These are phyloP conservation scores for Platismatia glauca DNA, from an alignment of 495 filamentous ascomycete species.

Conservation along the genomic window DNA sequence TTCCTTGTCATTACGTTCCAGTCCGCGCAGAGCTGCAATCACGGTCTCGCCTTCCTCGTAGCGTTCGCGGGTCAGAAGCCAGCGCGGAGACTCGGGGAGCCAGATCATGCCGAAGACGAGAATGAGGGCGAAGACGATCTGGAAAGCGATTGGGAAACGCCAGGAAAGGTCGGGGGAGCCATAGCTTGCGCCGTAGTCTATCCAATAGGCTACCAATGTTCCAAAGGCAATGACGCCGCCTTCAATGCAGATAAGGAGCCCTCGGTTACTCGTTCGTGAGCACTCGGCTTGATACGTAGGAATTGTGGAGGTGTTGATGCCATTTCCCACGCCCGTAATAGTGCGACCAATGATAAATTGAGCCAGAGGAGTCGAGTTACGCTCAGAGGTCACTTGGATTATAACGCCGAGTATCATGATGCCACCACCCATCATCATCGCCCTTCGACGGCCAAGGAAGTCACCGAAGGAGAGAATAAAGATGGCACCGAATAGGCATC, in stretches of 20 bases:
- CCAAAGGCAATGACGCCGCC: constrained; percentile 74
- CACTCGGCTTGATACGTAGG: constrained; percentile 77
- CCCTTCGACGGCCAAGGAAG: constrained; percentile 51
- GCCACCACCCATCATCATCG: constrained; percentile 51
- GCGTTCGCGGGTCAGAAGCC: constrained; percentile 59
- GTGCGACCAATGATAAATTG: constrained; percentile 71
- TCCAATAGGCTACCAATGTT: constrained; percentile 68
- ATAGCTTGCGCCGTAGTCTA: constrained; percentile 69
- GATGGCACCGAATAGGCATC: constrained; percentile 66
- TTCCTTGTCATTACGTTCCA: constrained; percentile 49
- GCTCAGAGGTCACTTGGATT: constrained; percentile 53
- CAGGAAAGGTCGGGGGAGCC: constrained; percentile 56
- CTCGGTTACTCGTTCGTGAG: constrained; percentile 65
- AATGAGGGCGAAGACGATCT: constrained; percentile 62
- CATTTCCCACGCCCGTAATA: constrained; percentile 69
- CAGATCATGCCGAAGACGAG: constrained; percentile 55
- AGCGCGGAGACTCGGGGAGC: constrained; percentile 71
- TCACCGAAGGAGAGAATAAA: constrained; percentile 63
- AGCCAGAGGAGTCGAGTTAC: constrained; percentile 36
- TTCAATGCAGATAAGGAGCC: constrained; percentile 76
- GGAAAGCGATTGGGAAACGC: constrained; percentile 80
- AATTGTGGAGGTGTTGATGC: constrained; percentile 73
- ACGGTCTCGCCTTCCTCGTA: constrained; percentile 60
- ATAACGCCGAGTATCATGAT: constrained; percentile 70
- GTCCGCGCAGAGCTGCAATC: constrained; percentile 57